Conservation (phyloP, 1,284 basidiomycete genomes). For the Moesziomyces aphidis region DNA sequence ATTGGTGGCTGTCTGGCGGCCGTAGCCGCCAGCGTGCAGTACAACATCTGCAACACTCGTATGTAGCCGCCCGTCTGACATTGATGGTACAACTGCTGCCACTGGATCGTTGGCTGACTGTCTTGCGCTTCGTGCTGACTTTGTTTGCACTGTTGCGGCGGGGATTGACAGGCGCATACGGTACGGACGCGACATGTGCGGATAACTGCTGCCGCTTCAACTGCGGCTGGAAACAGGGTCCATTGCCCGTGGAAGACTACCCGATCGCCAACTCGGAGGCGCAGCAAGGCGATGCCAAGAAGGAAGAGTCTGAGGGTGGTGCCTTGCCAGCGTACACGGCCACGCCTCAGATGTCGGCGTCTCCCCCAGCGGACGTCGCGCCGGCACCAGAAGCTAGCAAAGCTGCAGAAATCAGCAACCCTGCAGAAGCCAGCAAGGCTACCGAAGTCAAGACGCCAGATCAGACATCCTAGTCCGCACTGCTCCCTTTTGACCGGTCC, state of each 20-base stretch:
- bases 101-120: not conserved
- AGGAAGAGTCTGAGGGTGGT: conserved; percentile 4
- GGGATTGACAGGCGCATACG: conserved; percentile 18
- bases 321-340: conserved; percentile 27
- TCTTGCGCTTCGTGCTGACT: not conserved
- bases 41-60: conserved; percentile 32
- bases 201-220: conserved; percentile 49
- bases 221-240: conserved; percentile 39
- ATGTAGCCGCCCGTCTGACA: not conserved
- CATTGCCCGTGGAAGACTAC: conserved; percentile 45
- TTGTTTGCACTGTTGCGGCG: not conserved
- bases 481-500: no score
- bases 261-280: conserved; percentile 28
- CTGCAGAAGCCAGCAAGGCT: not conserved
- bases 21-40: conserved; percentile 14
- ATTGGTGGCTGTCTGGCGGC: conserved; percentile 9
- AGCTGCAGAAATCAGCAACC: not conserved
- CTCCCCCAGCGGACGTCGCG: not conserved
- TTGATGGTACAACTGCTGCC: no score
- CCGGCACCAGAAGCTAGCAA: not conserved
- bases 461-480: not conserved
- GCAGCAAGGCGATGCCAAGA: conserved; percentile 10
- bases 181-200: conserved; percentile 23
- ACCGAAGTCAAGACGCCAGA: conserved; percentile 1
- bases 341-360: conserved; percentile 31